Conservation (phyloP, 2,329 filamentous ascomycete genomes). For the Curvularia verruculosa region DNA sequence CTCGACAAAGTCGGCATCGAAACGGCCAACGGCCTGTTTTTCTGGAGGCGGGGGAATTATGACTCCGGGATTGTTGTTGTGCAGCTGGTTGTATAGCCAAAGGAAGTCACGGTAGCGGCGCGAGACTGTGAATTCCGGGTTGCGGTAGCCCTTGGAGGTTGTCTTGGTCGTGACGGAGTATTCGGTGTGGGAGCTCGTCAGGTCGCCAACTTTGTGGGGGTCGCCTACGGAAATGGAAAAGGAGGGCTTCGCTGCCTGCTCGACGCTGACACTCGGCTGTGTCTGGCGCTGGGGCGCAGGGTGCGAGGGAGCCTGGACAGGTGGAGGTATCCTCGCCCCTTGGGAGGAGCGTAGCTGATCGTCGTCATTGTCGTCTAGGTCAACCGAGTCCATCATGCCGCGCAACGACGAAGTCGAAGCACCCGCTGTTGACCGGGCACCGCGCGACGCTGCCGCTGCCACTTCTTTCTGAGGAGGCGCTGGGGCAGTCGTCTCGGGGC, state of each 20-base stretch:
- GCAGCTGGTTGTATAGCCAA: slow-evolving; percentile 95
- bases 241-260: slow-evolving; percentile 89
- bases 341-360: slow-evolving; percentile 51
- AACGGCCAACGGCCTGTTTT: slow-evolving; percentile 95
- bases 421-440: slow-evolving; percentile 59
- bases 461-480: slow-evolving; percentile 67
- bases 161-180: slow-evolving; percentile 97
- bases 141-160: slow-evolving; percentile 92
- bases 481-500: slow-evolving; percentile 69
- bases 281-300: slow-evolving; percentile 58
- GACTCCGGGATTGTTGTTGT: slow-evolving; percentile 91
- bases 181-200: slow-evolving; percentile 96
- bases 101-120: slow-evolving; percentile 95
- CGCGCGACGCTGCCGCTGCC: slow-evolving; percentile 53
- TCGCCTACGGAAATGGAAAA: slow-evolving; percentile 94
- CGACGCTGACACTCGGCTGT: slow-evolving; percentile 84
- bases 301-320: slow-evolving; percentile 60
- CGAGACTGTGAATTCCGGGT: slow-evolving; percentile 90
- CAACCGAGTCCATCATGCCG: slow-evolving; percentile 68
- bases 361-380: slow-evolving; percentile 71
- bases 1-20: slow-evolving; percentile 96
- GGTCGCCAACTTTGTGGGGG: slow-evolving; percentile 95
- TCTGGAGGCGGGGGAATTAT: slow-evolving; percentile 96
- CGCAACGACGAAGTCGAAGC: slow-evolving; percentile 57
- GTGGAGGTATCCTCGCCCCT: slow-evolving; percentile 69